Percentiles rank a stretch among this genome's conserved stretches.
phyloP scores from a whole-genome alignment of 2,329 filamentous ascomycete species.

The Metarhizium album region DNA sequence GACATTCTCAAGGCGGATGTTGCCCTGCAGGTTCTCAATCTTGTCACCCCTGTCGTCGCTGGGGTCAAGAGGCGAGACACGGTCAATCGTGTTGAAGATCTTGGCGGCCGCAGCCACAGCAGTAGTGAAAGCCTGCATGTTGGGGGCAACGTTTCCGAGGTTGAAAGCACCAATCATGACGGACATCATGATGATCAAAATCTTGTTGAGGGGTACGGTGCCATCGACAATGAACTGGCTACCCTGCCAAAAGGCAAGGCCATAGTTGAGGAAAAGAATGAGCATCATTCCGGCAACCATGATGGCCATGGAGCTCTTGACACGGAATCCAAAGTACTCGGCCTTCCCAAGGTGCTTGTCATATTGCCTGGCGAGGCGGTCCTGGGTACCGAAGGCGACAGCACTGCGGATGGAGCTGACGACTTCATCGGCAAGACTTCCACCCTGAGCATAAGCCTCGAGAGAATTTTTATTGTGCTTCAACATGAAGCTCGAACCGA shows the following conservation, averaged over 20 bases:
- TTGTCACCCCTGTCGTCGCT: slow-evolving; percentile 58
- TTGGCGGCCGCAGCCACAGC: slow-evolving; percentile 77
- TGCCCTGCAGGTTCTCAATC: slow-evolving; percentile 62
- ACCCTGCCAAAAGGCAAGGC: slow-evolving; percentile 81
- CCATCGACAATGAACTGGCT: slow-evolving; percentile 60
- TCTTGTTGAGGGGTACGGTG: slow-evolving; percentile 53
- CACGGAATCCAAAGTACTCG: slow-evolving; percentile 63
- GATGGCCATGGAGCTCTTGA: slow-evolving; percentile 59
- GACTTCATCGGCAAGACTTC: slow-evolving; percentile 86
- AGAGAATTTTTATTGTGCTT: slow-evolving; percentile 72
- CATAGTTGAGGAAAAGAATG: slow-evolving; percentile 78
- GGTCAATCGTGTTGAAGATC: slow-evolving; percentile 90
- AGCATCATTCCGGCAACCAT: slow-evolving; percentile 82
- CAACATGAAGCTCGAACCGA: slow-evolving; percentile 62
- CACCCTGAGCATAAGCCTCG: slow-evolving; percentile 70
- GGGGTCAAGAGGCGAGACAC: slow-evolving; percentile 73
- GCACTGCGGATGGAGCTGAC: slow-evolving; percentile 89
- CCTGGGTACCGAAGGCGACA: slow-evolving; percentile 85
- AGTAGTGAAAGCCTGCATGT: slow-evolving; percentile 76
- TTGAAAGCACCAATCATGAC: slow-evolving; percentile 91
- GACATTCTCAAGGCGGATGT: slow-evolving; percentile 69
- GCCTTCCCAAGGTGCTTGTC: slow-evolving; percentile 63
- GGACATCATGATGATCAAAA: slow-evolving; percentile 80
- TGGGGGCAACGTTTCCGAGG: slow-evolving; percentile 76
- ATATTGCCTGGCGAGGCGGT: slow-evolving; percentile 81